Percentiles rank a stretch among this genome's conserved stretches.
phyloP scores from a whole-genome alignment of 371 early-diverging fungal genomes.

The Capillidium rhysosporum region DNA sequence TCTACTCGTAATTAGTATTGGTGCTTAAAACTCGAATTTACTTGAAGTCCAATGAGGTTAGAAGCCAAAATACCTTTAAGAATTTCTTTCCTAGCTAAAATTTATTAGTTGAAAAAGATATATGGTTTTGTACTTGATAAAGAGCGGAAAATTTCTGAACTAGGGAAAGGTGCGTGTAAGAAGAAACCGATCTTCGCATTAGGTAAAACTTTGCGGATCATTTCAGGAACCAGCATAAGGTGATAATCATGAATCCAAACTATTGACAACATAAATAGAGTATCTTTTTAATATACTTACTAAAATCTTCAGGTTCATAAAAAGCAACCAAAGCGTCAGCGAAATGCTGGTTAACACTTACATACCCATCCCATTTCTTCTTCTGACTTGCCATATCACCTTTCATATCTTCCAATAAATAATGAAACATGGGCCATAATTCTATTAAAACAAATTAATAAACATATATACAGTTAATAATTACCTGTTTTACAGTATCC shows the following conservation, averaged over 20 bases:
- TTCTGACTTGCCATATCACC: constrained; percentile 35
- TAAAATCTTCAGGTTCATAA: constrained; percentile 66
- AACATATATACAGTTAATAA: constrained; percentile 1
- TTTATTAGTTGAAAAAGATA: constrained; percentile 2
- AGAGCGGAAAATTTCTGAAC: constrained; percentile 82
- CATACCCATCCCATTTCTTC: constrained; percentile 69
- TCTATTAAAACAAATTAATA: constrained; percentile 15
- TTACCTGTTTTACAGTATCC: constrained; percentile 79
- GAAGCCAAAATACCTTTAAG: constrained; percentile 84
- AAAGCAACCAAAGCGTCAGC: constrained; percentile 49
- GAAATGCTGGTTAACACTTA: constrained; percentile 66
- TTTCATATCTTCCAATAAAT: constrained; percentile 76
- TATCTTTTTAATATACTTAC: constrained; percentile 19
- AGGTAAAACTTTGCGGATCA: constrained; percentile 61
- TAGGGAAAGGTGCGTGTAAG: constrained; percentile 94
- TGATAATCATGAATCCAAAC: constrained; percentile 99
- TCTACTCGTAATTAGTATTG: constrained; percentile 19
- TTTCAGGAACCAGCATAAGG: constrained; percentile 66
- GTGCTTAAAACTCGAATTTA: constrained; percentile 9
- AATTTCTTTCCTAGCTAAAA: constrained; percentile 65
- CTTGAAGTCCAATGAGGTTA: constrained; percentile 85
- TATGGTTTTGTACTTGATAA: constrained; percentile 44
- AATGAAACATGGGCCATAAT: constrained; percentile 97
- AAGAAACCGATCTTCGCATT: constrained; percentile 83
- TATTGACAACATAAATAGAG: constrained; percentile 9